Evolutionary conservation across 495 filamentous ascomycete species (phyloP).

Genomic region (Penicillium pulvis): DNA sequence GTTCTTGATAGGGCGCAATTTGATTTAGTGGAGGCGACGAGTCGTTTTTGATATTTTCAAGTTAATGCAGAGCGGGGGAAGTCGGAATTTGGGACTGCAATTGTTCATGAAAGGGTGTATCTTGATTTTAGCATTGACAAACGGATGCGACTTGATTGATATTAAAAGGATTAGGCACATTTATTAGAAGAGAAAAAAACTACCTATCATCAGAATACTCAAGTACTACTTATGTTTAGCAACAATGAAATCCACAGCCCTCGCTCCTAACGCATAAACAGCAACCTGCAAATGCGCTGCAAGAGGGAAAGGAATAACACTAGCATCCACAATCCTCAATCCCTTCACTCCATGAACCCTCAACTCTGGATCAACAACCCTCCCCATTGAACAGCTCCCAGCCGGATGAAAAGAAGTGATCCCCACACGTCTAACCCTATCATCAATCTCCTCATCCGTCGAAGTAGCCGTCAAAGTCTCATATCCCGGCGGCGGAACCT

Average conservation of each 20-base stretch:
- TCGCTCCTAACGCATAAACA: slow-evolving; percentile 40
- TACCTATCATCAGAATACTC: too few relatives aligned
- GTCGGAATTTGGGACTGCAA: too few relatives aligned
- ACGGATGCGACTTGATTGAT: too few relatives aligned
- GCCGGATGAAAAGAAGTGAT: slow-evolving; percentile 31
- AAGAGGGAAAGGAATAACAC: slow-evolving; percentile 38
- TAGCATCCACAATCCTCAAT: slow-evolving; percentile 40
- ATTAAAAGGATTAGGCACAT: too few relatives aligned
- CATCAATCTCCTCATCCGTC: slow-evolving; percentile 36
- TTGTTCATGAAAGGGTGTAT: too few relatives aligned
- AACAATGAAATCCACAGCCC: slow-evolving; percentile 23
- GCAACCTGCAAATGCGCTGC: slow-evolving; percentile 36
- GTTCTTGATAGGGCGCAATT: not conserved
- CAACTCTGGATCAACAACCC: slow-evolving; percentile 40
- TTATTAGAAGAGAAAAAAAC: too few relatives aligned
- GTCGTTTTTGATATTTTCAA: too few relatives aligned
- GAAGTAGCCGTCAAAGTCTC: slow-evolving; percentile 19
- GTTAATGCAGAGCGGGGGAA: too few relatives aligned
- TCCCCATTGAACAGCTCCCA: slow-evolving; percentile 43
- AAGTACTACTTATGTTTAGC: not conserved
- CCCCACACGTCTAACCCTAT: slow-evolving; percentile 16
- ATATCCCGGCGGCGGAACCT: slow-evolving; percentile 24
- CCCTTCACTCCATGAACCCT: slow-evolving; percentile 38
- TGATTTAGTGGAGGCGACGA: too few relatives aligned
- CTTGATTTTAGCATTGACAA: too few relatives aligned